These are phyloP conservation scores for Ceratocystis papillata DNA, from an alignment of 2,329 filamentous ascomycete species.

Conservation along the genomic window DNA sequence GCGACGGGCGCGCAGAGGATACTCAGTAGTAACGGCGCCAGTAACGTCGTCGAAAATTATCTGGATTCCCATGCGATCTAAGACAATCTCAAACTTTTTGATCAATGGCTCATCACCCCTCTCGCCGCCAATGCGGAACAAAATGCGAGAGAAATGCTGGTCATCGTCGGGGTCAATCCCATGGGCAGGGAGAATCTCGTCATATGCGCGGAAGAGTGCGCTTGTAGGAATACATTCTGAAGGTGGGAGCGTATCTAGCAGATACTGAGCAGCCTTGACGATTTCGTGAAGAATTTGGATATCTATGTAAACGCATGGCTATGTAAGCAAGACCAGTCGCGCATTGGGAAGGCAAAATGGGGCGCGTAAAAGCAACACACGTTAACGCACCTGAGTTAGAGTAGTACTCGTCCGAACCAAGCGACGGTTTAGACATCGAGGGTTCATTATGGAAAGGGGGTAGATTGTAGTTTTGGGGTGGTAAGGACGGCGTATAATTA, in stretches of 20 bases:
- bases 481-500: neutral
- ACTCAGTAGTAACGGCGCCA: constrained; percentile 23
- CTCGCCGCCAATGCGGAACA: constrained; percentile 66
- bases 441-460: constrained; percentile 18
- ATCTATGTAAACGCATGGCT: constrained; percentile 41
- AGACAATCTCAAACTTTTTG: constrained; percentile 58
- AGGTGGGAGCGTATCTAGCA: constrained; percentile 47
- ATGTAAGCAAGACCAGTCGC: constrained; percentile 23
- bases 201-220: constrained; percentile 72
- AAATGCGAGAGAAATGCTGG: constrained; percentile 62
- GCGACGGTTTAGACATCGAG: constrained; percentile 25
- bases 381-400: constrained; percentile 46
- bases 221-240: constrained; percentile 58
- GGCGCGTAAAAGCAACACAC: neutral
- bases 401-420: constrained; percentile 39
- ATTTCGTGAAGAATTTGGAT: constrained; percentile 69
- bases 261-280: constrained; percentile 57
- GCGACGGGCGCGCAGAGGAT: constrained; percentile 15
- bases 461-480: neutral
- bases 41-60: constrained; percentile 45
- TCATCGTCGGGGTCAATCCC: constrained; percentile 63
- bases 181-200: constrained; percentile 59
- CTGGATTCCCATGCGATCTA: constrained; percentile 59
- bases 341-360: neutral
- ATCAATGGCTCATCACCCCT: constrained; percentile 47